phyloP scores from a whole-genome alignment of 345 rosid species.

The Chamaenerion angustifolium region DNA sequence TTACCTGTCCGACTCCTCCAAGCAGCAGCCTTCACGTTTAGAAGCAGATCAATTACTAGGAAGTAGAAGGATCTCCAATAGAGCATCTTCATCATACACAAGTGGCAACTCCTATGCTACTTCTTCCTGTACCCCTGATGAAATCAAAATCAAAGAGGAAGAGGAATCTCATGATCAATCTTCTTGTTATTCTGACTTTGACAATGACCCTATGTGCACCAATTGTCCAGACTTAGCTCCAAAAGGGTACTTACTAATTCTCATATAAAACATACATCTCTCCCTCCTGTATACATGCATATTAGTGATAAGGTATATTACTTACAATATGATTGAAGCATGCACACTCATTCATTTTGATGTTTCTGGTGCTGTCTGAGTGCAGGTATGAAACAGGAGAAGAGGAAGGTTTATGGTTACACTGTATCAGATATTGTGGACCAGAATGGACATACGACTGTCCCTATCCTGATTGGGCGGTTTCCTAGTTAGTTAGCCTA shows the following conservation, averaged over 20 bases:
- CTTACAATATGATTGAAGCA: no score
- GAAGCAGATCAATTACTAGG: not conserved
- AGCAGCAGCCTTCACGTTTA: no score
- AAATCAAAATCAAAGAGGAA: constrained; percentile 3
- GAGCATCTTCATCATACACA: not conserved
- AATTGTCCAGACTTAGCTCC: constrained; percentile 70
- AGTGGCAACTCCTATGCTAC: not conserved
- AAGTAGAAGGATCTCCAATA: not conserved
- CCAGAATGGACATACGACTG: constrained; percentile 71
- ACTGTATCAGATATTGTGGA: constrained; percentile 63
- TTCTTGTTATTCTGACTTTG: constrained; percentile 28
- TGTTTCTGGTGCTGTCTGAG: not conserved
- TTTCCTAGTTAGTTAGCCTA: constrained; percentile 13
- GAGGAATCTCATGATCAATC: constrained; percentile 12
- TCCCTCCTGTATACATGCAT: no score
- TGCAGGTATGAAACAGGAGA: constrained; percentile 39
- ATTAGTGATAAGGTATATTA: no score
- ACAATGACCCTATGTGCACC: constrained; percentile 72
- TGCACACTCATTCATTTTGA: no score
- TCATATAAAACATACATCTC: no score
- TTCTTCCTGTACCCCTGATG: not conserved
- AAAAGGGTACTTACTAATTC: constrained; percentile 48
- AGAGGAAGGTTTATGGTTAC: constrained; percentile 73
- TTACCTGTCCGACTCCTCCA: constrained; percentile 35
- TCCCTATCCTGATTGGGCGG: constrained; percentile 68